Evolutionary conservation across 208 protist genomes (phyloP).

Genomic region (Leishmania amazonensis): DNA sequence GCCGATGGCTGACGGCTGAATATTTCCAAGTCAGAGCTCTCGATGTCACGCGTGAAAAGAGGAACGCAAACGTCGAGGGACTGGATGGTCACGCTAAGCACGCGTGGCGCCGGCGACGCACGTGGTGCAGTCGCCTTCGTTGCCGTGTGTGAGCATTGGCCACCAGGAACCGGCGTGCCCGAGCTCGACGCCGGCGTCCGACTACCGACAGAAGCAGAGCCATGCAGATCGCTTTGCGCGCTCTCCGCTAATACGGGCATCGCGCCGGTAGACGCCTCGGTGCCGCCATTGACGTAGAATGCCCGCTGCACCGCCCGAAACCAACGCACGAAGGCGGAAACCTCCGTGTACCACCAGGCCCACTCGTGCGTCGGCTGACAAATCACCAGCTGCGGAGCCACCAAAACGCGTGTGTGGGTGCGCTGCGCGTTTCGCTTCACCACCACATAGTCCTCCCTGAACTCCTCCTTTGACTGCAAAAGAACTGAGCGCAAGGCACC

Average conservation of each 20-base stretch:
- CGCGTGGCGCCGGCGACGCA: neutral
- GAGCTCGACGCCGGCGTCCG: neutral
- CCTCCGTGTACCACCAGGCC: slow-evolving; percentile 60
- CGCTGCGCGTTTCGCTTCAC: slow-evolving; percentile 60
- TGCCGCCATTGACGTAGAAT: slow-evolving; percentile 8
- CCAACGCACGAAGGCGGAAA: slow-evolving; percentile 20
- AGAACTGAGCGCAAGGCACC: slow-evolving; percentile 58
- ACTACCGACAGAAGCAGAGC: too few species aligned
- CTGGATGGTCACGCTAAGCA: slow-evolving; percentile 27
- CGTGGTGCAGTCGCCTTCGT: neutral
- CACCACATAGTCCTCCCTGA: slow-evolving; percentile 45
- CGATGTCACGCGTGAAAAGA: slow-evolving; percentile 40
- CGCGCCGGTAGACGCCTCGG: neutral
- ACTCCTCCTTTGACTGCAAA: slow-evolving; percentile 38
- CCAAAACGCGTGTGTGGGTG: slow-evolving; percentile 37
- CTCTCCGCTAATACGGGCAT: neutral
- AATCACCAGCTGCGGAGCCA: slow-evolving; percentile 52
- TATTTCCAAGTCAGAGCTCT: slow-evolving; percentile 20
- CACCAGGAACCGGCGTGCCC: neutral
- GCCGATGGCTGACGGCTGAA: slow-evolving; percentile 16
- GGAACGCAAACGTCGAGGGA: slow-evolving; percentile 38
- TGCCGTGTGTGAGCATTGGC: neutral
- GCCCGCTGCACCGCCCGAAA: neutral
- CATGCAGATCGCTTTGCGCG: neutral
- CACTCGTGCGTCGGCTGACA: slow-evolving; percentile 62